phyloP scores from a whole-genome alignment of 2,329 filamentous ascomycete species.

The Microcyclosporella mali region DNA sequence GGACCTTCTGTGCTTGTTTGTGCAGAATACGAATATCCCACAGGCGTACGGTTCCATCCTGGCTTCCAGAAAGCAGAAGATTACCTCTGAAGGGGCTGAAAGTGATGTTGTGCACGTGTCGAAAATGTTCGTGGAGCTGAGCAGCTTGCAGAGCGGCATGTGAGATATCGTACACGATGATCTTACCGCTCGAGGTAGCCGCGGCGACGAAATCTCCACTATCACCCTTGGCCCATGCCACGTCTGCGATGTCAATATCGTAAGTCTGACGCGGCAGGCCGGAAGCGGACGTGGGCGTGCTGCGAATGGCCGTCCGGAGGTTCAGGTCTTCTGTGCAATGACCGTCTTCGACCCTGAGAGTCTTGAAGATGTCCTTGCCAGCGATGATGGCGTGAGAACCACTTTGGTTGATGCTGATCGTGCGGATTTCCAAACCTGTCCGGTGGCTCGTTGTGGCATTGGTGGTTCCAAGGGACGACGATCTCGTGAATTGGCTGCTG shows the following conservation, averaged over 20 bases:
- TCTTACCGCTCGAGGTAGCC: conserved; percentile 58
- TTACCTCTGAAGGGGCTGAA: conserved; percentile 58
- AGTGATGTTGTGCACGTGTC: conserved; percentile 59
- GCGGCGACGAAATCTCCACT: conserved; percentile 57
- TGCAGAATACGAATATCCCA: conserved; percentile 57
- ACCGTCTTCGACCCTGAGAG: conserved; percentile 51
- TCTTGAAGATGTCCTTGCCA: conserved; percentile 61
- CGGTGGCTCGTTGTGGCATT: conserved; percentile 55
- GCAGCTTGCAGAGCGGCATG: conserved; percentile 55
- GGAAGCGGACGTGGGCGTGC: conserved; percentile 49
- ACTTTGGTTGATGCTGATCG: conserved; percentile 58
- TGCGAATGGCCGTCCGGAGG: conserved; percentile 55
- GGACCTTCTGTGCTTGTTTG: conserved; percentile 41
- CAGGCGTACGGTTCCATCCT: conserved; percentile 57
- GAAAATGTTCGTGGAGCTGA: conserved; percentile 57
- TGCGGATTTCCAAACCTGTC: conserved; percentile 58
- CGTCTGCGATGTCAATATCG: conserved; percentile 57
- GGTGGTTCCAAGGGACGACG: conserved; percentile 26
- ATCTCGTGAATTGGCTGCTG: conserved; percentile 18
- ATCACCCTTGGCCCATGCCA: conserved; percentile 60
- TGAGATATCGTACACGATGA: conserved; percentile 59
- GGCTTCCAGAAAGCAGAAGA: conserved; percentile 57
- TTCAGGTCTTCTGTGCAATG: conserved; percentile 58
- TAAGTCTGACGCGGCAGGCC: conserved; percentile 39
- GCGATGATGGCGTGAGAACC: conserved; percentile 59